Base-by-base conservation (phyloP, 129 eudicot species). In the Flaveria robusta region DNA sequence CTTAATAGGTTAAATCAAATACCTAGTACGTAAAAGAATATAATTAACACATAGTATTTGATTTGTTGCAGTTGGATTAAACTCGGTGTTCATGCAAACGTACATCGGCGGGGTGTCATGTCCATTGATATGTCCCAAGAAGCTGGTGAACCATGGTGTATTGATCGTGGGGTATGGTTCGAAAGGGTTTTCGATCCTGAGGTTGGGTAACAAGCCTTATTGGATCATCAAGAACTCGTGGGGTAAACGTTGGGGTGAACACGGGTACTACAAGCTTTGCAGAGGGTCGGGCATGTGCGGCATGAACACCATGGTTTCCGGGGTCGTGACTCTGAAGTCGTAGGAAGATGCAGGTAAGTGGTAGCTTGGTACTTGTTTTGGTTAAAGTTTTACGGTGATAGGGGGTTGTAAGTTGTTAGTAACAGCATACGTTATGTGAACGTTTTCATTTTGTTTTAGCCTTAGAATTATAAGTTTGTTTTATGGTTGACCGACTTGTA, bases 191-290 rank as follows among this genome's bases (percentile, higher is more conserved):
- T 93, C 98, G 5, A 90, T 90, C 22, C 78, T 93, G 4, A 84
- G 98, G 75, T 58, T 93, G 6, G 88, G 98, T 5, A 59, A 93
- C 73, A 82, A 75, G 76, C 96, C 97, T 1, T 93, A 88, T 37
- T 93, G 98, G 98, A 87, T 90, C 46, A 93, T 93, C 52, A 90
- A 93, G 85, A 93, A 93, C 73, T 93, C 98, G 1, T 93, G 98
- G 97, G 98, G 98, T 8, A 76, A 82, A 67, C 79, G 43, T 0
- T 93, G 98, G 98, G 98, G 98, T 3, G 98, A 93, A 59, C 43
- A 87, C 0, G 98, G 98, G 10, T 93, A 90, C 77, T 93, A 90
- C 64, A 71, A 64, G 12, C 84, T 93, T 7, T 93, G 98, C 76
- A 76, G 83, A 65, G 98, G 98, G 5, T 85, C 82, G 1, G 89